These are phyloP conservation scores for Botryotinia calthae DNA, from an alignment of 2,329 filamentous ascomycete genomes.

Conservation along the genomic window DNA sequence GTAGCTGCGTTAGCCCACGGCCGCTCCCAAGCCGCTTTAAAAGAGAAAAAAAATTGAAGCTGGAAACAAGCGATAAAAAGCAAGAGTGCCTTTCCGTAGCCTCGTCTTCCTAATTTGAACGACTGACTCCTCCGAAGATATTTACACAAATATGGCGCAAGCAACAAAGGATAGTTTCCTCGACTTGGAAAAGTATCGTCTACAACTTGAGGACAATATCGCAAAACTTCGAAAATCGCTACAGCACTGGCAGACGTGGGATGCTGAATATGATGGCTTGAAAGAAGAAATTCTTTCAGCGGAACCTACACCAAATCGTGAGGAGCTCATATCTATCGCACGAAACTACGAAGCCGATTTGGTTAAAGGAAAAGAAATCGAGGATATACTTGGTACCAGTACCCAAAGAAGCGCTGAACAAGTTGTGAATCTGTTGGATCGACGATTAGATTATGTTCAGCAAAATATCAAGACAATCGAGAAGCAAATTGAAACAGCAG, in stretches of 20 bases:
- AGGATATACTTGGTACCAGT: constrained; percentile 46
- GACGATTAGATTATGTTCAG: constrained; percentile 84
- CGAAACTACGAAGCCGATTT: constrained; percentile 54
- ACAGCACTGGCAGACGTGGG: constrained; percentile 86
- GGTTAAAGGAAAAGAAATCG: constrained; percentile 57
- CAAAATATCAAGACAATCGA: constrained; percentile 74
- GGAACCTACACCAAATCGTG: constrained; percentile 45
- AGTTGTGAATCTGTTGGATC: constrained; percentile 64
- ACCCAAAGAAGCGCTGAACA: constrained; percentile 56
- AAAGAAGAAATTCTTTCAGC: constrained; percentile 70
- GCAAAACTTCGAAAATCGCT: constrained; percentile 71
- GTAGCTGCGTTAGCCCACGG: neutral
- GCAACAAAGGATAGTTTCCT: constrained; percentile 46
- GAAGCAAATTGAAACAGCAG: constrained; percentile 62
- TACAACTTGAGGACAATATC: constrained; percentile 73
- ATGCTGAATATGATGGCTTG: constrained; percentile 85
- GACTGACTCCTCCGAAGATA: neutral
- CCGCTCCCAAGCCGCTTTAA: neutral
- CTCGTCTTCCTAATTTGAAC: neutral
- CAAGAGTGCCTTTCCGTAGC: neutral
- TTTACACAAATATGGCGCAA: constrained; percentile 30
- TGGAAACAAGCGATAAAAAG: neutral
- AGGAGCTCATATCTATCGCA: constrained; percentile 54
- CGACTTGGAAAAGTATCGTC: constrained; percentile 71
- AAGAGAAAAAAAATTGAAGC: neutral